Evolutionary conservation across 2,329 filamentous ascomycete species (phyloP).

Genomic region (Aspergillus fumigatiaffinis): DNA sequence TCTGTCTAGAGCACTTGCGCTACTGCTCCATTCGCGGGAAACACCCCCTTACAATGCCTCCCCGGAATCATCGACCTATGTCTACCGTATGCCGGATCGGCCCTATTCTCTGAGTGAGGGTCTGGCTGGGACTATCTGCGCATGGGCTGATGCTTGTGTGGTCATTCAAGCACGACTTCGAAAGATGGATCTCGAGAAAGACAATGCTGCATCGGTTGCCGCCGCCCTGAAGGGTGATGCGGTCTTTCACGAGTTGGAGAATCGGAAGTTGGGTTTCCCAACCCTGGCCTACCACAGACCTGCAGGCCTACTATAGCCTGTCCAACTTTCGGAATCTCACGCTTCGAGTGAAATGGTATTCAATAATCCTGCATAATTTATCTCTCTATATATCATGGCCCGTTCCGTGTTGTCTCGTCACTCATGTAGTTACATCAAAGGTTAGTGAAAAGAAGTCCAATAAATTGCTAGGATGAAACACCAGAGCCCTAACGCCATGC

Average conservation of each 20-base stretch:
- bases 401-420: neutral
- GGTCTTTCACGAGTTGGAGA: slow-evolving; percentile 18
- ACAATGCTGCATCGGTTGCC: slow-evolving; percentile 1
- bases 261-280: slow-evolving; percentile 26
- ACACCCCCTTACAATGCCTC: slow-evolving; percentile 32
- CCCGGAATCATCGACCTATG: slow-evolving; percentile 12
- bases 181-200: slow-evolving; percentile 27
- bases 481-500: neutral
- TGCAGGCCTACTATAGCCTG: slow-evolving; percentile 13
- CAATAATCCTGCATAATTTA: neutral
- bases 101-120: slow-evolving; percentile 40
- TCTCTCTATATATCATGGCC: neutral
- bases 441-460: neutral
- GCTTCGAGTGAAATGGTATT: neutral
- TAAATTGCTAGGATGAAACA: neutral
- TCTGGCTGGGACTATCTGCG: slow-evolving; percentile 37
- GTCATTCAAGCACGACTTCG: slow-evolving; percentile 31
- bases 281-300: slow-evolving; percentile 27
- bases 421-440: neutral
- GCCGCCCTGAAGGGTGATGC: slow-evolving; percentile 15
- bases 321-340: neutral
- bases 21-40: slow-evolving; percentile 36
- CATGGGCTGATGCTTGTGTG: slow-evolving; percentile 40
- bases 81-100: slow-evolving; percentile 40
- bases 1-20: slow-evolving; percentile 34